Percentiles rank a stretch among this genome's conserved stretches.
phyloP scores from a whole-genome alignment of 2,329 filamentous ascomycete species.

The Fusarium graminum region DNA sequence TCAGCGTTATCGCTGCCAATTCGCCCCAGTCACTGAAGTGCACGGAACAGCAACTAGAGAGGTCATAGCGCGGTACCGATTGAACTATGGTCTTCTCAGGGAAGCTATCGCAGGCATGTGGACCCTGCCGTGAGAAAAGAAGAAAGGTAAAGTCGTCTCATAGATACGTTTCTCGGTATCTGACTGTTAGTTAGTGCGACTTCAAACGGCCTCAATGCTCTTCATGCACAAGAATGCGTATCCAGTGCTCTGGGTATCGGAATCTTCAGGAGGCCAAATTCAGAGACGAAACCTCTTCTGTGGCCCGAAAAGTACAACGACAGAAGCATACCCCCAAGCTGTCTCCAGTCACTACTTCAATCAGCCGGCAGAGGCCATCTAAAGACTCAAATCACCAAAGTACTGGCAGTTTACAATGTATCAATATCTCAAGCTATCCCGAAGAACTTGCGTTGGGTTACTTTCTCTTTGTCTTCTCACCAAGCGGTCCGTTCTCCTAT shows the following conservation, averaged over 20 bases:
- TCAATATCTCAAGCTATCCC: neutral
- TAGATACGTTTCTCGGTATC: neutral
- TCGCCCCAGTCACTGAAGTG: neutral
- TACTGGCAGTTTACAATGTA: neutral
- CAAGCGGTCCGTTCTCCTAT: neutral
- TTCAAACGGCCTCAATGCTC: conserved; percentile 1
- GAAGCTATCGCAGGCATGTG: conserved; percentile 4
- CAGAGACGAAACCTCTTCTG: conserved; percentile 6
- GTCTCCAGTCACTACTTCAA: rapidly evolving
- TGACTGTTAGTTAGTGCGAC: neutral
- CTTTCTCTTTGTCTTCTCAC: conserved; percentile 5
- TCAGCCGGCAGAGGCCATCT: neutral
- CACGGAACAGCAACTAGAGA: neutral
- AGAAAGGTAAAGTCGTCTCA: conserved; percentile 5
- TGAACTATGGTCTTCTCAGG: conserved; percentile 8
- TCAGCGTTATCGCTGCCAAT: neutral
- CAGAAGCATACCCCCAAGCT: neutral
- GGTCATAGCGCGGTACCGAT: neutral
- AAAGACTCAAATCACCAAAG: rapidly evolving
- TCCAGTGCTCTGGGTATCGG: conserved; percentile 4
- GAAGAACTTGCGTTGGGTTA: conserved; percentile 6
- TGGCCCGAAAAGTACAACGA: neutral
- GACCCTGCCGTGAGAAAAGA: conserved; percentile 11
- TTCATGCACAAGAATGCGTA: conserved; percentile 6
- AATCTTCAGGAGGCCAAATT: conserved; percentile 1